Conservation (phyloP, 495 filamentous ascomycete genomes). For the Clohesyomyces aquaticus region DNA sequence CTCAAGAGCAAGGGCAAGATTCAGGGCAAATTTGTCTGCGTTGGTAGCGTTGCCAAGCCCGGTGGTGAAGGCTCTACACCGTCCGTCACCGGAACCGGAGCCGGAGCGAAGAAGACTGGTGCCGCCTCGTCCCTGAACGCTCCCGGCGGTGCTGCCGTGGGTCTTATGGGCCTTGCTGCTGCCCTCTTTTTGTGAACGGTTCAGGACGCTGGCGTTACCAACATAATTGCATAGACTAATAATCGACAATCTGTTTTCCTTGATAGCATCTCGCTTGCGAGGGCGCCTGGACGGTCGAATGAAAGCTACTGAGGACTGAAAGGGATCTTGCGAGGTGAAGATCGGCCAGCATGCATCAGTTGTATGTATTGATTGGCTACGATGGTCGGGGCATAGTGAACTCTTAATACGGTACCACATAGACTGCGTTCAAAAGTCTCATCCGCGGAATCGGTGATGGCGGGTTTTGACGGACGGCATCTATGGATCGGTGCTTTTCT, state of each 20-base stretch:
- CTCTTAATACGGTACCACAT: slow-evolving; percentile 36
- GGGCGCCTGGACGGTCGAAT: slow-evolving; percentile 16
- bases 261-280: slow-evolving; percentile 35
- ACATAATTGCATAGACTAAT: slow-evolving; percentile 43
- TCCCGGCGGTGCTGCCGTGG: slow-evolving; percentile 34
- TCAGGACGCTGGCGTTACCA: slow-evolving; percentile 40
- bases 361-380: slow-evolving; percentile 41
- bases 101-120: slow-evolving; percentile 35
- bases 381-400: slow-evolving; percentile 25
- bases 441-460: slow-evolving; percentile 13
- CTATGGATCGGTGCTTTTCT: slow-evolving; percentile 26
- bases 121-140: slow-evolving; percentile 44
- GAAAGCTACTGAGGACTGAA: slow-evolving; percentile 21
- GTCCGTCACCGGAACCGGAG: slow-evolving; percentile 27
- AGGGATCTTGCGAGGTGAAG: slow-evolving; percentile 13
- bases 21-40: slow-evolving; percentile 53
- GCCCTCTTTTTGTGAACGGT: slow-evolving; percentile 47
- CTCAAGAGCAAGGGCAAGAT: slow-evolving; percentile 52
- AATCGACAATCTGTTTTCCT: slow-evolving; percentile 39
- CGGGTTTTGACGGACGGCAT: slow-evolving; percentile 25
- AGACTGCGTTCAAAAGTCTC: slow-evolving; percentile 24
- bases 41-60: slow-evolving; percentile 42
- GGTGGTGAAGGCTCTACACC: slow-evolving; percentile 39
- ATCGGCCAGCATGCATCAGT: slow-evolving; percentile 35
- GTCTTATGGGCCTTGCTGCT: slow-evolving; percentile 46